Percentiles rank a stretch among this genome's conserved stretches.
Evolutionary conservation across 2,329 filamentous ascomycete species (phyloP).

Genomic region (Kalaharituber pfeilii): DNA sequence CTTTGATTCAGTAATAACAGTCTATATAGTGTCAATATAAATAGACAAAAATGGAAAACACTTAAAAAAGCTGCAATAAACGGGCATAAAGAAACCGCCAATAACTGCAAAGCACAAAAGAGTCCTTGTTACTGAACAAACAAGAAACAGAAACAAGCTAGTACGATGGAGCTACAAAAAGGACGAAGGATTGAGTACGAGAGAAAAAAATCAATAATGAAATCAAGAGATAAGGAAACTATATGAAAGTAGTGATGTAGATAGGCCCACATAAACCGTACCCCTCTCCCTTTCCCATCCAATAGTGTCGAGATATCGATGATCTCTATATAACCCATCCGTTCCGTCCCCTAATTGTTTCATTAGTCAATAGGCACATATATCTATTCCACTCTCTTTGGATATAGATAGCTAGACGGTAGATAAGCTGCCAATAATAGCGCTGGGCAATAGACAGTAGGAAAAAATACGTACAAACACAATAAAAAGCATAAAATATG

Average conservation of each 20-base stretch:
- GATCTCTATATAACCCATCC: no score
- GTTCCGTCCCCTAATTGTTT: no score
- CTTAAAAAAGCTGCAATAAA: slow-evolving; percentile 22
- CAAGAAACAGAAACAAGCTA: slow-evolving; percentile 16
- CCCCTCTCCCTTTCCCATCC: no score
- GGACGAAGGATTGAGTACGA: slow-evolving; percentile 2
- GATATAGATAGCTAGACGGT: slow-evolving; percentile 23
- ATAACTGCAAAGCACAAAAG: slow-evolving; percentile 23
- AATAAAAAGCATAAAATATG: slow-evolving; percentile 21
- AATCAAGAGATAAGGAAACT: slow-evolving; percentile 24
- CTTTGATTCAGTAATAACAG: no score
- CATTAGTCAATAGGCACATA: no score
- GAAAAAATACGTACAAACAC: slow-evolving; percentile 25
- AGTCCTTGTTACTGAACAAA: neutral
- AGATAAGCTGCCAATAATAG: slow-evolving; percentile 15
- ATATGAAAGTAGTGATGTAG: slow-evolving; percentile 18
- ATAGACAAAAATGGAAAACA: slow-evolving; percentile 16
- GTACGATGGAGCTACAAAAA: slow-evolving; percentile 27
- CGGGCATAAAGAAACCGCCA: slow-evolving; percentile 21
- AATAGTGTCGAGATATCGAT: no score
- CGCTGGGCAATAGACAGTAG: slow-evolving; percentile 3
- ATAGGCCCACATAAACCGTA: slow-evolving; percentile 19
- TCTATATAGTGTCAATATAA: slow-evolving; percentile 9
- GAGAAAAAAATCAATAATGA: no score
- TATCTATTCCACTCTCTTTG: no score